A percentile compares a stretch with the other conserved stretches of the same genome.
These are phyloP conservation scores for Bryoglossum gracile DNA, from an alignment of 495 filamentous ascomycete genomes.

Conservation along the genomic window DNA sequence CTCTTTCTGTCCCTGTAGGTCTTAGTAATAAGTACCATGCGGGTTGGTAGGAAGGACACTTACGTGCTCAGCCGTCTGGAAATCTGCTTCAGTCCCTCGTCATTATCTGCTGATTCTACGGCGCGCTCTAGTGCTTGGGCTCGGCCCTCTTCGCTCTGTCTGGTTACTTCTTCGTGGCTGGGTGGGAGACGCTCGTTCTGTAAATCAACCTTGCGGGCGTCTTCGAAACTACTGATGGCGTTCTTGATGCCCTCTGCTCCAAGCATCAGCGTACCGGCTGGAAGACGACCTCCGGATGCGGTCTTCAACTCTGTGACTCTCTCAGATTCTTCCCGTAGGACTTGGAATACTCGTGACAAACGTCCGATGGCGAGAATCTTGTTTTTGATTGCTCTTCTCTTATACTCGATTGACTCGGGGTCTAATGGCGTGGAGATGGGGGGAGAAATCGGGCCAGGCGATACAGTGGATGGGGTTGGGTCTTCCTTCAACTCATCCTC, in stretches of 20 bases:
- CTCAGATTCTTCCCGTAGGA: conserved; percentile 94
- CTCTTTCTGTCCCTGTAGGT: conserved; percentile 21
- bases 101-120: conserved; percentile 80
- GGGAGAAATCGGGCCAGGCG: conserved; percentile 61
- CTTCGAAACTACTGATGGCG: conserved; percentile 94
- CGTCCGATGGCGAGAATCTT: conserved; percentile 98
- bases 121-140: conserved; percentile 79
- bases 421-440: conserved; percentile 52
- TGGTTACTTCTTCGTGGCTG: conserved; percentile 81
- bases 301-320: conserved; percentile 96
- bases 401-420: conserved; percentile 79
- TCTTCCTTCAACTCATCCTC: conserved; percentile 93
- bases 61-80: conserved; percentile 94
- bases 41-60: conserved; percentile 33
- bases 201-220: conserved; percentile 94
- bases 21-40: background rate
- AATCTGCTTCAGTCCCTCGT: conserved; percentile 72
- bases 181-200: conserved; percentile 94
- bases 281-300: conserved; percentile 84
- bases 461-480: conserved; percentile 41
- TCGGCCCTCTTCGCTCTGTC: conserved; percentile 69
- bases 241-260: conserved; percentile 98
- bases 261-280: conserved; percentile 93
- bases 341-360: conserved; percentile 96
- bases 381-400: conserved; percentile 95